Evolutionary conservation across 306 rosid species (phyloP).

Genomic region (Vachellia pachyceras): DNA sequence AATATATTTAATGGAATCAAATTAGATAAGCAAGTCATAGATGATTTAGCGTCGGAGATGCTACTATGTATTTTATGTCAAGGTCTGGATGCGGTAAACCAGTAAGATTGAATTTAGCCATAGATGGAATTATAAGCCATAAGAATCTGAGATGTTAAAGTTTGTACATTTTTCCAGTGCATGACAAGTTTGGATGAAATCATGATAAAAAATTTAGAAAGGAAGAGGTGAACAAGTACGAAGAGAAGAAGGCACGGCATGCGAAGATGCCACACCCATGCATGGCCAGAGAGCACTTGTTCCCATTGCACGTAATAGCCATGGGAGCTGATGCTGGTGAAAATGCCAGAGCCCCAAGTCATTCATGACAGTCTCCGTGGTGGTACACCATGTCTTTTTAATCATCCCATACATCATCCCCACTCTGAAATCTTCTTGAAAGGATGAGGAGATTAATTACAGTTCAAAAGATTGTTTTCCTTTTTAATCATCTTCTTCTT

Average conservation of each 20-base stretch:
- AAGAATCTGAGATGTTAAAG: too few species aligned
- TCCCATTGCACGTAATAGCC: conserved; percentile 56
- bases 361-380: neutral
- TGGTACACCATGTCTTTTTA: neutral
- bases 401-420: neutral
- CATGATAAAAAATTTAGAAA: neutral
- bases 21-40: too few species aligned
- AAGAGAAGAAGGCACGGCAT: conserved; percentile 51
- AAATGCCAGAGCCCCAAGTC: conserved; percentile 21
- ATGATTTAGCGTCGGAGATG: too few species aligned
- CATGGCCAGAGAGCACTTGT: conserved; percentile 51
- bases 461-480: too few species aligned
- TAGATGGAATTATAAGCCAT: too few species aligned
- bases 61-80: too few species aligned
- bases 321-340: conserved; percentile 60
- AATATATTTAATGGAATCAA: too few species aligned
- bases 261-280: conserved; percentile 54
- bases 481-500: too few species aligned
- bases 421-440: neutral
- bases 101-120: too few species aligned
- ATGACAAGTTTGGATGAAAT: too few species aligned
- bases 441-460: neutral
- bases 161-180: too few species aligned
- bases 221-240: conserved; percentile 45
- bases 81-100: too few species aligned